phyloP scores from a whole-genome alignment of 257 asterid species.

The Petrea volubilis region DNA sequence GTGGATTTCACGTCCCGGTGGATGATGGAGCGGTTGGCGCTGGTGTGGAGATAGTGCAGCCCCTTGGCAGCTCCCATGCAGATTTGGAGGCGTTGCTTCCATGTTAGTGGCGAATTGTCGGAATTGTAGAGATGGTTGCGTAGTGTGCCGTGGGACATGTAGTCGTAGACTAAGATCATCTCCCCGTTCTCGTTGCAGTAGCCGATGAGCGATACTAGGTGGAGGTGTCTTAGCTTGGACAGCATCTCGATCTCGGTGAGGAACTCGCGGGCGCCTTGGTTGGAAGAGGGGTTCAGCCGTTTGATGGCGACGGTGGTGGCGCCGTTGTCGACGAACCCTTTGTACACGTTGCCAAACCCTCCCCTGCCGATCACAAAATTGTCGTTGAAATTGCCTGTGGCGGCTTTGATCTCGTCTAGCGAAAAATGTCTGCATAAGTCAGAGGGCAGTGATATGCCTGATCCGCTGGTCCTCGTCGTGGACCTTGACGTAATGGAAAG shows the following conservation, averaged over 20 bases:
- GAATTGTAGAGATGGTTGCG: constrained; percentile 54
- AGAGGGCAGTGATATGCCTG: constrained; percentile 38
- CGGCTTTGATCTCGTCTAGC: constrained; percentile 47
- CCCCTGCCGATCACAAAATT: constrained; percentile 47
- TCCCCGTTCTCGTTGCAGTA: constrained; percentile 57
- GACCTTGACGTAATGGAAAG: constrained; percentile 30
- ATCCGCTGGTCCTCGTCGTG: constrained; percentile 22
- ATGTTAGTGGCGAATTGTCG: constrained; percentile 36
- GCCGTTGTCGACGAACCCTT: constrained; percentile 38
- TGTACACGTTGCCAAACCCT: constrained; percentile 69
- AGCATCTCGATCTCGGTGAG: constrained; percentile 64
- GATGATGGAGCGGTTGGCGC: constrained; percentile 46
- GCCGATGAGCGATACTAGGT: constrained; percentile 67
- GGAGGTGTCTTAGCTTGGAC: constrained; percentile 58
- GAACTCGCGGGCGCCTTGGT: constrained; percentile 60
- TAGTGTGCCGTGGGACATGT: constrained; percentile 59
- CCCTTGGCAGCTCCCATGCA: constrained; percentile 72
- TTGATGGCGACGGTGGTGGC: constrained; percentile 49
- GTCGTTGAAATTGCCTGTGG: constrained; percentile 45
- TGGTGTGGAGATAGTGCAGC: constrained; percentile 58
- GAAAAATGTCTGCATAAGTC: constrained; percentile 40
- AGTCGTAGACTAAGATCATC: constrained; percentile 74
- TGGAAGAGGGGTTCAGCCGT: constrained; percentile 47
- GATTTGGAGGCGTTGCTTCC: constrained; percentile 60
- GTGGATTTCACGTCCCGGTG: constrained; percentile 78